Evolutionary conservation across 345 rosid genomes (phyloP).

Genomic region (Ricinus communis): DNA sequence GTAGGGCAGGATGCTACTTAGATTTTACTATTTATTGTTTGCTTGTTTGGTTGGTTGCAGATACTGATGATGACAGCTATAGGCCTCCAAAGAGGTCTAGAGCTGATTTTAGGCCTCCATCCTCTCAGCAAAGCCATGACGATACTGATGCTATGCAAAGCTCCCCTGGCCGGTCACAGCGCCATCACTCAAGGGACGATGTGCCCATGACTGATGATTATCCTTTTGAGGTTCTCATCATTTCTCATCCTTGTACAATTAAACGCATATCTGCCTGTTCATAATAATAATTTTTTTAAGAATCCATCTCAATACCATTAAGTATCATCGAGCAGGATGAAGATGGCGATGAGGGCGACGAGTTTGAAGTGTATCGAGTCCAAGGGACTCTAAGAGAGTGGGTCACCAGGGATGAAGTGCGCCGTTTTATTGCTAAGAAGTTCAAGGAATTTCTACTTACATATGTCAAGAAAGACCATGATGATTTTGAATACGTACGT

Average conservation of each 20-base stretch:
- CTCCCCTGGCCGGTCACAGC: conserved; percentile 72
- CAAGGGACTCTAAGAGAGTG: conserved; percentile 95
- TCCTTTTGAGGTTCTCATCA: conserved; percentile 50
- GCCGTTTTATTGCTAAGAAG: conserved; percentile 87
- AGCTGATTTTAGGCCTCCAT: conserved; percentile 55
- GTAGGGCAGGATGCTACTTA: too few species aligned
- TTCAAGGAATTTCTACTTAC: conserved; percentile 85
- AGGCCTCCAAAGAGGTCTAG: conserved; percentile 88
- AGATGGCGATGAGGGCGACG: conserved; percentile 75
- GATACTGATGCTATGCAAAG: conserved; percentile 75
- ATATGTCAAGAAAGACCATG: conserved; percentile 63
- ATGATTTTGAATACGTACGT: conserved; percentile 73
- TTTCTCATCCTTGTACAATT: neutral
- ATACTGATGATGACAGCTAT: conserved; percentile 78
- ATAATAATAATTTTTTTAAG: neutral
- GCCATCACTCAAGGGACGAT: conserved; percentile 66
- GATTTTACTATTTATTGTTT: too few species aligned
- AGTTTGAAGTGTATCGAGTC: conserved; percentile 88
- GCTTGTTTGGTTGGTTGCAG: conserved; percentile 51
- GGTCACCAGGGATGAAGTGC: conserved; percentile 97
- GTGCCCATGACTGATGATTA: conserved; percentile 90
- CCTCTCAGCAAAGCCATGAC: conserved; percentile 53
- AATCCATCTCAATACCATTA: neutral
- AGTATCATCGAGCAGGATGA: conserved; percentile 48
- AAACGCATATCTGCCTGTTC: neutral